Percentiles rank a stretch among this genome's conserved stretches.
These are phyloP conservation scores for Omphalotus olearius DNA, from an alignment of 1,284 basidiomycete species.

Conservation along the genomic window DNA sequence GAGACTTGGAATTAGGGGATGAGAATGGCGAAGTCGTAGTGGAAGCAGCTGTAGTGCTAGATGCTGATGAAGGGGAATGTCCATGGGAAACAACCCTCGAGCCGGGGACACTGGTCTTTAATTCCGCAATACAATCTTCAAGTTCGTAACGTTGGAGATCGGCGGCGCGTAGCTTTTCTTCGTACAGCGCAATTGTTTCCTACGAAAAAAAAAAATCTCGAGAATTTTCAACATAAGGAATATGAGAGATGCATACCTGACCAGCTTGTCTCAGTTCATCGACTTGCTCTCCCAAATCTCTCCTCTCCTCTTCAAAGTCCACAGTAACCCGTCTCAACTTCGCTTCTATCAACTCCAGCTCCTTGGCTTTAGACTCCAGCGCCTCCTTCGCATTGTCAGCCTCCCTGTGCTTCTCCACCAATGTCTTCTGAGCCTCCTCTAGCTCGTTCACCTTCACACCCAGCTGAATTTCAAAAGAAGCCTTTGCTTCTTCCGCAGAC, in stretches of 20 bases:
- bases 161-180: constrained; percentile 59
- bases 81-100: constrained; percentile 25
- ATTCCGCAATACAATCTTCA: constrained; percentile 60
- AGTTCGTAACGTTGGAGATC: constrained; percentile 77
- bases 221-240: constrained; percentile 1
- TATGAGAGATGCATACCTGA: constrained; percentile 45
- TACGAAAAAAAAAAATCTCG: constrained; percentile 6
- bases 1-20: no score
- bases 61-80: constrained; percentile 39
- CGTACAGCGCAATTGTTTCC: constrained; percentile 89
- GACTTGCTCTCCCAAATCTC: constrained; percentile 44
- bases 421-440: constrained; percentile 6
- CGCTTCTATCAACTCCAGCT: neutral
- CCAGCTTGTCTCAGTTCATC: constrained; percentile 82
- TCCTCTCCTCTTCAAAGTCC: constrained; percentile 51
- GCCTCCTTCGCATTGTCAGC: neutral
- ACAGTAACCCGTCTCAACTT: constrained; percentile 9
- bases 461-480: neutral
- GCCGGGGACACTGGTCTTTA: constrained; percentile 37
- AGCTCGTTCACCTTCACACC: neutral
- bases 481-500: constrained; percentile 1
- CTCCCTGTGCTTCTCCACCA: neutral
- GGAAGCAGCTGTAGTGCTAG: neutral
- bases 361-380: neutral
- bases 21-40: neutral